These are phyloP conservation scores for Acrocalymma vagum DNA, from an alignment of 2,329 filamentous ascomycete genomes.

Conservation along the genomic window DNA sequence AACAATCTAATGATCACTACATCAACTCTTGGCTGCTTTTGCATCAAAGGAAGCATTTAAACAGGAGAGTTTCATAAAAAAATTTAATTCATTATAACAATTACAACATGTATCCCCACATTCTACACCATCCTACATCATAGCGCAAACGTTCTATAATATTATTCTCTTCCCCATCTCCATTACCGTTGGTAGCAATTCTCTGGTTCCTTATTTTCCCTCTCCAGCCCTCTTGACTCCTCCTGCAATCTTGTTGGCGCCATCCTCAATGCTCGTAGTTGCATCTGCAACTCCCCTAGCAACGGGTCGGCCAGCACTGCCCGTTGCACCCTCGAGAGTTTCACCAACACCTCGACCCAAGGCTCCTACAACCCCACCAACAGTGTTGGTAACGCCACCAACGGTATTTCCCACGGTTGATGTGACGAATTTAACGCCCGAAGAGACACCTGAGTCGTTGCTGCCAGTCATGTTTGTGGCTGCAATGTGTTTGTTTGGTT, in stretches of 20 bases:
- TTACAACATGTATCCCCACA: too few species aligned
- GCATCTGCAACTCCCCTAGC: slow-evolving; percentile 53
- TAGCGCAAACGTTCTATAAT: too few species aligned
- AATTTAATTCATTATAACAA: too few species aligned
- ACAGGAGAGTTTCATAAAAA: too few species aligned
- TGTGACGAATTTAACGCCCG: slow-evolving; percentile 63
- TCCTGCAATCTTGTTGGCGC: slow-evolving; percentile 51
- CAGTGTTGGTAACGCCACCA: slow-evolving; percentile 62
- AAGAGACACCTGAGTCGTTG: slow-evolving; percentile 56
- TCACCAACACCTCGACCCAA: slow-evolving; percentile 55
- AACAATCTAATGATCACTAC: too few species aligned
- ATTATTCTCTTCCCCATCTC: neutral
- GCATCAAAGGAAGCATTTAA: too few species aligned
- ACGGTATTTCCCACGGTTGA: slow-evolving; percentile 64
- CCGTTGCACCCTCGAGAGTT: slow-evolving; percentile 56
- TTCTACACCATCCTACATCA: too few species aligned
- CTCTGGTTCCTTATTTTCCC: slow-evolving; percentile 47
- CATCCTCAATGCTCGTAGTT: slow-evolving; percentile 56
- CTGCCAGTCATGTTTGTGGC: slow-evolving; percentile 42
- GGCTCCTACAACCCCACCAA: slow-evolving; percentile 61
- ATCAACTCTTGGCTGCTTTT: too few species aligned
- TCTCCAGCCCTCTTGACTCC: slow-evolving; percentile 58
- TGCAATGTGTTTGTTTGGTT: slow-evolving; percentile 6
- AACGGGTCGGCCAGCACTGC: slow-evolving; percentile 51
- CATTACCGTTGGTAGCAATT: neutral